Evolutionary conservation across 331 rosid species (phyloP), one percentile per base, ranked within the genome.

Genomic region (Prunus yedoensis): DNA sequence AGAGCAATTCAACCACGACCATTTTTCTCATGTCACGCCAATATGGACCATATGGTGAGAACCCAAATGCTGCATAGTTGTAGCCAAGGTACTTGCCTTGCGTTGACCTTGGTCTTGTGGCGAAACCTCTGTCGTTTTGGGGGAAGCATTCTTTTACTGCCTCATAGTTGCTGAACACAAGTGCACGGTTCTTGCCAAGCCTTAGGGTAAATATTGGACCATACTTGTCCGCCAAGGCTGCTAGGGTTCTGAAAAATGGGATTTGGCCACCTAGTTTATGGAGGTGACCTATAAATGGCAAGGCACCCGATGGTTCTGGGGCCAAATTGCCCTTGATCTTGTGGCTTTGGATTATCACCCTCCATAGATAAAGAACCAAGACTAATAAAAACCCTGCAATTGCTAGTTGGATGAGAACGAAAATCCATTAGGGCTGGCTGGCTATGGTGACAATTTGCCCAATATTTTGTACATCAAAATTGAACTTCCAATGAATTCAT

Each of bases 271-370:
- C 70, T 18, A 88, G 65, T 10, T 84, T 76, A 66, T 74, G 89
- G 57, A 88, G 89, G 54, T 90, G 96, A 35, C 91, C 93, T 16
- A 90, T 81, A 8, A 88, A 21, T 12, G 90, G 91, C 6, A 83
- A 43, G 60, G 82, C 85, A 75, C 82, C 83, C 1, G 74, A 7
- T 54, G 80, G 81, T 79, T 86, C 77, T 60, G 87, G 96, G 62
- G 87, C 58, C 52, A 64, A 8, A 13, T 4, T 15, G 53, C 75
- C 73, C 17, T 83, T 78, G 32, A 1, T 13, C 71, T 20, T 85
- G 62, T 43, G 67, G 18, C 43, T 74, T 2, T n/a, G n/a, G 41
- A 20, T 73, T 8, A 16, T 75, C 3, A 21, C 41, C 77, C 65
- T 78, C 87, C 88, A 70, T 70, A 41, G 76, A 46, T 59, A 86